Percentiles rank a stretch among this genome's conserved stretches.
Evolutionary conservation across 768 basidiomycete genomes (phyloP).

Genomic region (Polyporus arcularius): DNA sequence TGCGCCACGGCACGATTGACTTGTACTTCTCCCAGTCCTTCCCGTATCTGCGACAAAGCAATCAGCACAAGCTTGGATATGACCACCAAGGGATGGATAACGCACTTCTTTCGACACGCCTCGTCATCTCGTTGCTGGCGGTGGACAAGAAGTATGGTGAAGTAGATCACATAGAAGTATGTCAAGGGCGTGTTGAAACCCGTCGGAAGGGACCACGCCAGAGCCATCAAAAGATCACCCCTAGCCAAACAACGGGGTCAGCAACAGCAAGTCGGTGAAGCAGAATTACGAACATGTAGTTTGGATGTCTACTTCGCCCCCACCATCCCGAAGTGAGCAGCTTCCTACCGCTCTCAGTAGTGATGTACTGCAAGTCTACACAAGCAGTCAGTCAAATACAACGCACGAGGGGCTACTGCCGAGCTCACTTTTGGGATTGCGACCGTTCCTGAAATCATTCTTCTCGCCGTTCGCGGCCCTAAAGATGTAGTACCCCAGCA

Average conservation of each 20-base stretch:
- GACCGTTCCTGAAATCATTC: constrained; percentile 91
- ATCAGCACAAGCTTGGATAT: background rate
- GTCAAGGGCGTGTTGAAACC: constrained; percentile 92
- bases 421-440: constrained; percentile 85
- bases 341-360: constrained; percentile 84
- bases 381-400: background rate
- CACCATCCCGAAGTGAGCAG: constrained; percentile 97
- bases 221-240: constrained; percentile 84
- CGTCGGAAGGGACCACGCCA: constrained; percentile 93
- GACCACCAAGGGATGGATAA: constrained; percentile 2
- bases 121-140: constrained; percentile 92
- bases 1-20: constrained; percentile 80
- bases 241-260: constrained; percentile 35
- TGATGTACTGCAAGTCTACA: constrained; percentile 78
- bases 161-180: constrained; percentile 93
- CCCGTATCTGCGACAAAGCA: constrained; percentile 64
- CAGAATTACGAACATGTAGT: constrained; percentile 64
- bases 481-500: constrained; percentile 89
- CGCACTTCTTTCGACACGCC: constrained; percentile 84
- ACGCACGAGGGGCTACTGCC: background rate
- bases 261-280: background rate
- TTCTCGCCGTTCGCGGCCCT: constrained; percentile 88
- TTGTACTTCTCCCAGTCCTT: constrained; percentile 93
- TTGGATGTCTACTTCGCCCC: constrained; percentile 92
- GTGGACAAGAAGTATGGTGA: constrained; percentile 85